Evolutionary conservation across 805 yeast genomes (phyloP).

Genomic region (Pichia gijzeniarum): DNA sequence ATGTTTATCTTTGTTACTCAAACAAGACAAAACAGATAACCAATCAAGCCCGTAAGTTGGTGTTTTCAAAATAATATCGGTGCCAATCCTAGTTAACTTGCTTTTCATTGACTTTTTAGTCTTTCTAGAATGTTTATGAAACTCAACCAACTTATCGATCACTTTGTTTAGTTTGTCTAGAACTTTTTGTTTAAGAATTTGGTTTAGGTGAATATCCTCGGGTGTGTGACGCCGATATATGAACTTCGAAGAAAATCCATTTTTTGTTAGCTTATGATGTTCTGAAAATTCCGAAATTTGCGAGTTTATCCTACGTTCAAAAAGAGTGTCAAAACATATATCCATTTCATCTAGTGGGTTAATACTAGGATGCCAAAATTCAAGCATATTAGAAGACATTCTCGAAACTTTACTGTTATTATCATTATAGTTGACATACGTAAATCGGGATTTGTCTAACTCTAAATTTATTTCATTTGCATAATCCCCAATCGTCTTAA

Average conservation of each 20-base stretch:
- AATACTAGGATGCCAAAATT: conserved; percentile 8
- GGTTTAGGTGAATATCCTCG: conserved; percentile 13
- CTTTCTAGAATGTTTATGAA: not conserved
- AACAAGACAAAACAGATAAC: conserved; percentile 4
- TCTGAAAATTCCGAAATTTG: conserved; percentile 1
- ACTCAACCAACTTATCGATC: conserved; percentile 16
- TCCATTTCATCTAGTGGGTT: conserved; percentile 5
- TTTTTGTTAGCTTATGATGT: not conserved
- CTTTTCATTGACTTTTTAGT: not conserved
- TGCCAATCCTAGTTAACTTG: not conserved
- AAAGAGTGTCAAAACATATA: conserved; percentile 9
- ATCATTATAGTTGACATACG: conserved; percentile 2
- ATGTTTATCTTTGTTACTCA: conserved; percentile 2
- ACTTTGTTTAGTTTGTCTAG: conserved; percentile 16
- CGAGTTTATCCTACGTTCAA: conserved; percentile 7
- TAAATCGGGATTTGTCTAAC: not conserved
- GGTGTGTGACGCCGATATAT: not conserved
- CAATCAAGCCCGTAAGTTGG: conserved; percentile 8
- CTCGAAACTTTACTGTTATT: not conserved
- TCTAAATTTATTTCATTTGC: not conserved
- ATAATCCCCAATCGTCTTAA: not conserved
- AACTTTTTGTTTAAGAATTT: conserved; percentile 12
- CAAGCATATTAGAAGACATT: conserved; percentile 4
- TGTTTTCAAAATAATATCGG: not conserved
- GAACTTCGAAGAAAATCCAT: not conserved